Evolutionary conservation across 139 green algal genomes (phyloP), one percentile per base, ranked within the genome.

Genomic region (Pseudopediastrum boryanum): DNA sequence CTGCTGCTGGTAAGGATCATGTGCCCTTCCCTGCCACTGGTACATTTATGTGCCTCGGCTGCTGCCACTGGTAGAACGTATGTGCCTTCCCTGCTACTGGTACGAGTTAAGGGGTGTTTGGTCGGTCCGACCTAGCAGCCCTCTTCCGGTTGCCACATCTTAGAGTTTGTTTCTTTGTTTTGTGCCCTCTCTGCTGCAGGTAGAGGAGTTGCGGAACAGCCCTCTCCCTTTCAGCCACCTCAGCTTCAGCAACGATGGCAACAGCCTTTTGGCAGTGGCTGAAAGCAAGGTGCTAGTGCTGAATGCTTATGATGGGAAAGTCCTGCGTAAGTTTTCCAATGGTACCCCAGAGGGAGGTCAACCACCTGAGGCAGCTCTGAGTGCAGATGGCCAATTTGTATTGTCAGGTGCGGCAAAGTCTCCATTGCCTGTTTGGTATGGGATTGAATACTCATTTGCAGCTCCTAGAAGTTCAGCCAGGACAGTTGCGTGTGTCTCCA

Each of bases 161-260:
- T 16, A n/a, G 48, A 16, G 19, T 58, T 16, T 58, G 16, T 58
- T 16, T 58, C 19, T 58, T 21, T 65, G 54, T 65, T 78, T 5
- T 21, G 21, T 79, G n/a, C 23, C 16, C n/a, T n/a, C n/a, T n/a
- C 41, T 2, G 65, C 0, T 33, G 10, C 87, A 94, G 90, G 84
- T 94, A 0, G 29, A 67, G 16, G 85, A 92, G 39, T 85, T 93
- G 77, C 58, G 66, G 31, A 86, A 89, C 75, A 84, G 43, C 23
- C 73, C 84, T 19, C 56, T 78, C 5, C 46, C 85, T 19, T 94
- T 95, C 77, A 77, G 86, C 12, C 77, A 83, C 46, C 80, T 97
- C 10, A 83, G 78, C 42, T 98, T 98, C 83, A 91, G 75, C 43
- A 88, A 89, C 42, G 93, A 98, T 59, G 94, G 94, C 51, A 93